Percentiles rank a stretch among this genome's conserved stretches.
Evolutionary conservation across 345 rosid species (phyloP).

Genomic region (Ceriops decandra): DNA sequence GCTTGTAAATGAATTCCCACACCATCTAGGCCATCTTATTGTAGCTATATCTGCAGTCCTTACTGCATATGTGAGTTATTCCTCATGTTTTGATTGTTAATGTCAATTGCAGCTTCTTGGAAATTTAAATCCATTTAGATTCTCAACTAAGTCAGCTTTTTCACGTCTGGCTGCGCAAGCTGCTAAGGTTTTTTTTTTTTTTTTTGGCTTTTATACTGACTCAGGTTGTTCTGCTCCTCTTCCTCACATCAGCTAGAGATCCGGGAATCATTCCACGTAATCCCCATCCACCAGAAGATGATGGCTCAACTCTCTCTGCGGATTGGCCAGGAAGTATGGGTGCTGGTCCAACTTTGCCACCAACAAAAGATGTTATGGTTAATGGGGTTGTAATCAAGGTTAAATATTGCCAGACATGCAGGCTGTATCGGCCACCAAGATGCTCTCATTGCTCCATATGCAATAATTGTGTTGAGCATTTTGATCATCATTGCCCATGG

Average conservation of each 20-base stretch:
- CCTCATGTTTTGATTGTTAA: neutral
- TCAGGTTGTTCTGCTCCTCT: constrained; percentile 69
- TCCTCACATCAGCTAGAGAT: constrained; percentile 88
- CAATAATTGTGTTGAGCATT: constrained; percentile 88
- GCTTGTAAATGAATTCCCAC: constrained; percentile 46
- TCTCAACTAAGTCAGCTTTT: neutral
- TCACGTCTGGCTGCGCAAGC: neutral
- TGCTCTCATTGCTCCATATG: constrained; percentile 96
- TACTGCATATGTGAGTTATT: constrained; percentile 49
- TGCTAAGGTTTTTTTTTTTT: constrained; percentile 2
- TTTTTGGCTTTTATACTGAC: constrained; percentile 11
- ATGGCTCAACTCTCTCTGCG: constrained; percentile 43
- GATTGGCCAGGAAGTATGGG: constrained; percentile 44
- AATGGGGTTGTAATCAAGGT: constrained; percentile 64
- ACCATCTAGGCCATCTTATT: constrained; percentile 38
- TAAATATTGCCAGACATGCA: constrained; percentile 89
- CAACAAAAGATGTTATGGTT: constrained; percentile 62
- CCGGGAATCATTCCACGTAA: constrained; percentile 94
- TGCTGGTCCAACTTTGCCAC: constrained; percentile 45
- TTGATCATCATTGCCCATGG: constrained; percentile 99
- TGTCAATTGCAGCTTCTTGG: neutral
- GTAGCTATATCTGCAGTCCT: constrained; percentile 36
- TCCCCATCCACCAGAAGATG: constrained; percentile 77
- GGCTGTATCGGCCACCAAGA: constrained; percentile 89
- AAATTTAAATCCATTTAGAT: neutral